Conservation (phyloP, 208 protist species). For the Polymyxa betae region DNA sequence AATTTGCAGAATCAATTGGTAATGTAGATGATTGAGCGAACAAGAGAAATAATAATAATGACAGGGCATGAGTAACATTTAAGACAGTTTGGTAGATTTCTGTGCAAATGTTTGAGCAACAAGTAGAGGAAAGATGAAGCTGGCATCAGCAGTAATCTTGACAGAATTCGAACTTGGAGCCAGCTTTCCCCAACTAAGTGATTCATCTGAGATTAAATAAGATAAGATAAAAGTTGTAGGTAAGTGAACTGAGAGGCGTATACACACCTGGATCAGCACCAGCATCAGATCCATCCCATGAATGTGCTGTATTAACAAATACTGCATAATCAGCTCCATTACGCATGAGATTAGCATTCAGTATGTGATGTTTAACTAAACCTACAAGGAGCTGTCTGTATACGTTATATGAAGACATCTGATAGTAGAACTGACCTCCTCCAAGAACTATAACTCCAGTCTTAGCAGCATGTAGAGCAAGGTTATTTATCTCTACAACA, state of each 20-base stretch:
- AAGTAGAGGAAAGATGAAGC: conserved; percentile 93
- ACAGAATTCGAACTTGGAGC: conserved; percentile 84
- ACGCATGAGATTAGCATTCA: conserved; percentile 75
- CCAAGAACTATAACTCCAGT: conserved; percentile 96
- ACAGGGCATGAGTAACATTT: no score
- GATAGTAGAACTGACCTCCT: conserved; percentile 59
- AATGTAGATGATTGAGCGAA: no score
- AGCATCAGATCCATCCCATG: conserved; percentile 97
- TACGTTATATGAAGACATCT: conserved; percentile 59
- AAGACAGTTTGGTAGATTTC: neutral
- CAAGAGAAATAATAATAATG: no score
- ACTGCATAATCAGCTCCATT: conserved; percentile 97
- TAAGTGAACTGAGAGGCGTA: conserved; percentile 56
- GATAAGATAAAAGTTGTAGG: neutral
- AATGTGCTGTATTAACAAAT: conserved; percentile 66
- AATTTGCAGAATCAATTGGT: no score
- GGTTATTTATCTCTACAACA: conserved; percentile 92
- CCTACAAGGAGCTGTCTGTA: conserved; percentile 76
- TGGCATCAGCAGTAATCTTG: conserved; percentile 96
- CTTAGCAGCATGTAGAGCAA: conserved; percentile 86
- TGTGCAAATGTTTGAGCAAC: conserved; percentile 78
- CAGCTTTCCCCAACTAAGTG: conserved; percentile 92
- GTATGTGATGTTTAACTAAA: conserved; percentile 74
- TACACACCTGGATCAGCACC: conserved; percentile 70
- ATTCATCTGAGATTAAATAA: conserved; percentile 90